phyloP scores from a whole-genome alignment of 768 basidiomycete species.

The Paxillus involutus region DNA sequence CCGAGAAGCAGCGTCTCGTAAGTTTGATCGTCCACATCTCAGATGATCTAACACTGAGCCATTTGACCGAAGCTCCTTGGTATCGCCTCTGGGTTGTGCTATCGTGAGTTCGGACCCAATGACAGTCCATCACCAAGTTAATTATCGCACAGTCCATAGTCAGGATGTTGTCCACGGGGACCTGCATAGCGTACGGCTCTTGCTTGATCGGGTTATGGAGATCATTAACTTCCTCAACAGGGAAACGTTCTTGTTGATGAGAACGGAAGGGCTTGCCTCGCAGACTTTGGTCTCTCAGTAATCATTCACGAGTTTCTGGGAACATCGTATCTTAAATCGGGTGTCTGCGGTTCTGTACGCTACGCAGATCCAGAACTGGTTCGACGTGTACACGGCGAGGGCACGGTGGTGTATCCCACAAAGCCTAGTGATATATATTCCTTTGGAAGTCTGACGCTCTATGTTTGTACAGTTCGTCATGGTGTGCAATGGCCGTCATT shows the following conservation, averaged over 20 bases:
- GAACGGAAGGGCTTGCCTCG: too few relatives aligned
- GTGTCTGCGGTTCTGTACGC: too few relatives aligned
- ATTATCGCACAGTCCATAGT: not conserved
- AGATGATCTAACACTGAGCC: not conserved
- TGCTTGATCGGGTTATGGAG: too few relatives aligned
- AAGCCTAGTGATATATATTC: too few relatives aligned
- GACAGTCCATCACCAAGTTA: not conserved
- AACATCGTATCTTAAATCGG: too few relatives aligned
- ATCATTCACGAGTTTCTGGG: too few relatives aligned
- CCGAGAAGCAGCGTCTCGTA: too few relatives aligned
- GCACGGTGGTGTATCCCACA: not conserved
- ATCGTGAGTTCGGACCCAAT: conserved; percentile 2
- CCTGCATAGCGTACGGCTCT: conserved; percentile 28
- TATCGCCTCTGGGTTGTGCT: not conserved
- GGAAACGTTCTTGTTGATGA: too few relatives aligned
- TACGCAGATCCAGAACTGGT: conserved; percentile 39
- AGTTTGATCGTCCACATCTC: not conserved
- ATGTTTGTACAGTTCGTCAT: conserved; percentile 26
- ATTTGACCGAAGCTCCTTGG: not conserved
- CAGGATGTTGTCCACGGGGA: conserved; percentile 24
- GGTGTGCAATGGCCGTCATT: not conserved
- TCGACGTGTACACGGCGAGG: too few relatives aligned
- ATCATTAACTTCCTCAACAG: too few relatives aligned
- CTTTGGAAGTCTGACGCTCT: conserved; percentile 26
- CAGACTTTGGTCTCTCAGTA: too few relatives aligned